phyloP scores from a whole-genome alignment of 306 rosid species.

The Ceratonia siliqua region DNA sequence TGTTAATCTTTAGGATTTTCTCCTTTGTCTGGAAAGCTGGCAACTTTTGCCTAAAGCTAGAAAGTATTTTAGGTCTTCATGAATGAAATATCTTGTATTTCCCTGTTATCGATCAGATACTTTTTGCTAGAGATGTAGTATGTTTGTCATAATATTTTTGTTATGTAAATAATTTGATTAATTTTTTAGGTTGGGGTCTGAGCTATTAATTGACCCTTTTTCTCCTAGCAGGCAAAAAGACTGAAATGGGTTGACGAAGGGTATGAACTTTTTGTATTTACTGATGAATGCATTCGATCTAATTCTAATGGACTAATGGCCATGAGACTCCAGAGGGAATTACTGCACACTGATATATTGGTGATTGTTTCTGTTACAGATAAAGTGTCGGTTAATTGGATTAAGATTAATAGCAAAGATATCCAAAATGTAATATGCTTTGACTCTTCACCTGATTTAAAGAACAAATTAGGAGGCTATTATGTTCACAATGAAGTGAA shows the following conservation, averaged over 20 bases:
- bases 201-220: neutral
- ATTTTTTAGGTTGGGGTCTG: neutral
- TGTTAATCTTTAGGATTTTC: too few species aligned
- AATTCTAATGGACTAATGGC: conserved; percentile 16
- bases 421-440: conserved; percentile 53
- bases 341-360: conserved; percentile 47
- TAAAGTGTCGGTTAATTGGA: conserved; percentile 50
- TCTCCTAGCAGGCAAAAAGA: conserved; percentile 50
- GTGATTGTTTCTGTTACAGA: conserved; percentile 51
- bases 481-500: conserved; percentile 32
- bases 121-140: neutral
- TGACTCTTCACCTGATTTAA: conserved; percentile 45
- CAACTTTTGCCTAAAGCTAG: neutral
- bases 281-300: conserved; percentile 35
- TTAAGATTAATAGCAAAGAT: conserved; percentile 28
- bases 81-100: neutral
- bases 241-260: conserved; percentile 65
- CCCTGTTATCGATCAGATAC: too few species aligned
- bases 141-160: neutral
- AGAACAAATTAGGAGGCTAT: conserved; percentile 56
- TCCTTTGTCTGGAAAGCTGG: too few species aligned
- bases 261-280: conserved; percentile 57
- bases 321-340: conserved; percentile 27
- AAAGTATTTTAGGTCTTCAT: neutral
- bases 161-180: neutral